phyloP scores from a whole-genome alignment of 306 rosid species.

The Bauhinia variegata region DNA sequence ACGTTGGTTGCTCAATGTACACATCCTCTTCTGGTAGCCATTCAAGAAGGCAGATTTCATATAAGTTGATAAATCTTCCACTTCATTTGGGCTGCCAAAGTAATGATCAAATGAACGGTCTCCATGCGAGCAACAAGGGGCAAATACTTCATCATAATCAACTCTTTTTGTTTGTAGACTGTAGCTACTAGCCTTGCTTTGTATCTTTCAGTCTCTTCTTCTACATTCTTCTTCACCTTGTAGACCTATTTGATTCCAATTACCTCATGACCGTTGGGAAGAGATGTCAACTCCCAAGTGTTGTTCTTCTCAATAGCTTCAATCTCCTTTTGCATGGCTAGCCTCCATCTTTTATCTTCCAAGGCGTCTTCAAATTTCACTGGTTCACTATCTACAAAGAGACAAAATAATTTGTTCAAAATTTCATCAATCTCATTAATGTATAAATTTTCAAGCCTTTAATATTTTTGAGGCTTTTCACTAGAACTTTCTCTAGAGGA shows the following conservation, averaged over 20 bases:
- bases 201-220: not conserved
- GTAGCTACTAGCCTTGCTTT: conserved; percentile 2
- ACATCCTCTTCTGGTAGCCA: not conserved
- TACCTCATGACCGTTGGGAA: not conserved
- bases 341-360: not conserved
- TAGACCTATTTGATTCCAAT: not conserved
- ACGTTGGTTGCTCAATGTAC: not conserved
- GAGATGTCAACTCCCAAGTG: not conserved
- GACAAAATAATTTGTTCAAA: not conserved
- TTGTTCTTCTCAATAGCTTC: not conserved
- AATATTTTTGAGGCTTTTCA: too few species aligned
- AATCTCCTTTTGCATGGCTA: not conserved
- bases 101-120: not conserved
- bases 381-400: not conserved
- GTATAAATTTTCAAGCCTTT: too few species aligned
- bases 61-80: too few species aligned
- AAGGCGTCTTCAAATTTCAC: not conserved
- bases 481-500: too few species aligned
- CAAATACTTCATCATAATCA: conserved; percentile 4
- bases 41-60: too few species aligned
- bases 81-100: too few species aligned
- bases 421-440: not conserved
- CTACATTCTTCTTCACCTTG: not conserved
- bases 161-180: not conserved
- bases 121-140: not conserved